Percentiles rank a stretch among this genome's conserved stretches.
Conservation (phyloP, 1,139 yeast species). For the Suhomyces panamericanus region DNA sequence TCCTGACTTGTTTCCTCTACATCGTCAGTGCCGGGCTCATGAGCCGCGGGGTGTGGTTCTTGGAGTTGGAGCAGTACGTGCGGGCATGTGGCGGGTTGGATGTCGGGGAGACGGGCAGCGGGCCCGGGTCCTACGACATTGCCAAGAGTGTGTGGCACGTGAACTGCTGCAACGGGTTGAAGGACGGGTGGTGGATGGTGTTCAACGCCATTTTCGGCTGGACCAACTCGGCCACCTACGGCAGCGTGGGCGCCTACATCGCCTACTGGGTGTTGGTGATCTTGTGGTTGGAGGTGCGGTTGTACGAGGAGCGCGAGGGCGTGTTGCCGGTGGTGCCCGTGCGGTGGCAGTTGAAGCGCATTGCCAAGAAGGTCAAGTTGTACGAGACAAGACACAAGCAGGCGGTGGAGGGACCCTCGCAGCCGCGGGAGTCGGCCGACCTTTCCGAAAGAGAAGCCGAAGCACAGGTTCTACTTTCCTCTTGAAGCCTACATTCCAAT, state of each 20-base stretch:
- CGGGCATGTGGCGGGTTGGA: conserved; percentile 45
- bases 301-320: conserved; percentile 35
- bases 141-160: conserved; percentile 48
- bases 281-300: conserved; percentile 22
- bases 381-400: conserved; percentile 17
- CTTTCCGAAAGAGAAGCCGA: conserved; percentile 13
- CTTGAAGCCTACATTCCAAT: not conserved
- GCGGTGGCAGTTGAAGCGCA: conserved; percentile 26
- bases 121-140: conserved; percentile 50
- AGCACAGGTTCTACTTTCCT: conserved; percentile 10
- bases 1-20: conserved; percentile 44
- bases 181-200: conserved; percentile 52
- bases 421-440: not conserved
- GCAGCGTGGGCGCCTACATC: conserved; percentile 42
- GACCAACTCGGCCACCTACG: conserved; percentile 52
- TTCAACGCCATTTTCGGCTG: conserved; percentile 49
- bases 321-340: conserved; percentile 31
- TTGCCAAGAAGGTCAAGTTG: conserved; percentile 21
- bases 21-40: conserved; percentile 49
- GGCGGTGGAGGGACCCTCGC: not conserved
- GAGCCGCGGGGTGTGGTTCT: conserved; percentile 49
- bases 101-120: conserved; percentile 50
- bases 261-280: conserved; percentile 39
- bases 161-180: conserved; percentile 49
- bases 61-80: conserved; percentile 45